Conservation (phyloP, 1,284 basidiomycete genomes). For the Ceratobasidium theobromae region DNA sequence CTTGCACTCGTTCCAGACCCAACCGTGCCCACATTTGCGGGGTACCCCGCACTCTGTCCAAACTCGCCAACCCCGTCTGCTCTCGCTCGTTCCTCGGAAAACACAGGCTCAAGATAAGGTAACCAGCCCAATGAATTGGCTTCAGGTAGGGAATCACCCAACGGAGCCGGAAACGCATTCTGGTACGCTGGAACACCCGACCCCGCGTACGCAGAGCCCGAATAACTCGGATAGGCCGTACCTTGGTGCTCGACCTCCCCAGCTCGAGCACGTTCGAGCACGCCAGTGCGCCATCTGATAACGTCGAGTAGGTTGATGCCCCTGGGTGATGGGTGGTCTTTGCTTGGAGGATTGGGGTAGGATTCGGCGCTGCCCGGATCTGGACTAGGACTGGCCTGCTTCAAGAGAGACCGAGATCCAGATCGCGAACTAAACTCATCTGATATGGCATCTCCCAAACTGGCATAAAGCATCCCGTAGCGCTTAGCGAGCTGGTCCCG, state of each 20-base stretch:
- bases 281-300: constrained; percentile 2
- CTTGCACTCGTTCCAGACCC: neutral
- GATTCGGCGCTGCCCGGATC: too few relatives aligned
- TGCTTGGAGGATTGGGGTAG: neutral
- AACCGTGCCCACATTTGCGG: too few relatives aligned
- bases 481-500: constrained; percentile 24
- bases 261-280: neutral
- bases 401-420: neutral
- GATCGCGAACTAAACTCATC: neutral
- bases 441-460: neutral
- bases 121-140: constrained; percentile 20
- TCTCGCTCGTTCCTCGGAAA: constrained; percentile 5
- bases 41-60: too few relatives aligned
- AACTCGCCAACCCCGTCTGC: neutral
- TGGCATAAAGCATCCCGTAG: constrained; percentile 11
- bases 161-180: too few relatives aligned
- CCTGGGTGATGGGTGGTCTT: neutral
- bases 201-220: too few relatives aligned
- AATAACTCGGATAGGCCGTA: too few relatives aligned
- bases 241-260: neutral
- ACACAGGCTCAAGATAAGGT: constrained; percentile 22
- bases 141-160: constrained; percentile 20
- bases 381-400: neutral
- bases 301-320: neutral
- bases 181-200: too few relatives aligned